phyloP scores from a whole-genome alignment of 805 yeast species.

The Pichia nanzhaoensis region DNA sequence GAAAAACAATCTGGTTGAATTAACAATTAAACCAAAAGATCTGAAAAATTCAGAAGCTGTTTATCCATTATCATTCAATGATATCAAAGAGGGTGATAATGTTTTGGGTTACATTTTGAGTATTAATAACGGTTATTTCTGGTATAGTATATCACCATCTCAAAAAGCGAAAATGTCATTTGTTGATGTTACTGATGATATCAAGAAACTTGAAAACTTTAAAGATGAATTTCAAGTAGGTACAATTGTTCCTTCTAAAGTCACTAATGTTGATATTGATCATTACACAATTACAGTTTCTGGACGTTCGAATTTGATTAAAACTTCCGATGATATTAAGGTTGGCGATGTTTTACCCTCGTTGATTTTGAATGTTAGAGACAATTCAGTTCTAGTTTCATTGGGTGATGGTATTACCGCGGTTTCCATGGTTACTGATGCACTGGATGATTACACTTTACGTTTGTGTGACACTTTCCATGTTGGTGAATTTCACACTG shows the following conservation, averaged over 20 bases:
- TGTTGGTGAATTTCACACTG: slow-evolving; percentile 49
- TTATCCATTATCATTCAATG: slow-evolving; percentile 27
- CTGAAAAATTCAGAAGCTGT: slow-evolving; percentile 36
- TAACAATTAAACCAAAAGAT: slow-evolving; percentile 31
- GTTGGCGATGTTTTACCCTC: slow-evolving; percentile 56
- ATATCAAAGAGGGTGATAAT: slow-evolving; percentile 43
- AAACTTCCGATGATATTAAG: slow-evolving; percentile 41
- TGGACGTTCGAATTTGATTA: slow-evolving; percentile 39
- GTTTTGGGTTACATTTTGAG: slow-evolving; percentile 62
- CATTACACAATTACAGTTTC: slow-evolving; percentile 34
- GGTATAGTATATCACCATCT: slow-evolving; percentile 65
- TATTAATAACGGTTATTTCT: slow-evolving; percentile 49
- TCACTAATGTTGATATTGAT: slow-evolving; percentile 46
- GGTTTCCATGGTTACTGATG: slow-evolving; percentile 68
- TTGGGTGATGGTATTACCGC: slow-evolving; percentile 59
- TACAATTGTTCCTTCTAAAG: slow-evolving; percentile 53
- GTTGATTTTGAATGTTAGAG: slow-evolving; percentile 51
- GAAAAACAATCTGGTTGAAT: slow-evolving; percentile 54
- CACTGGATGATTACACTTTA: slow-evolving; percentile 58
- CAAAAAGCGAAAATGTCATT: slow-evolving; percentile 60
- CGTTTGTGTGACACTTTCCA: slow-evolving; percentile 44
- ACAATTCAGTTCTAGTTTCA: slow-evolving; percentile 58
- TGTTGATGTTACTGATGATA: slow-evolving; percentile 55
- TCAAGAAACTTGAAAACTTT: slow-evolving; percentile 40
- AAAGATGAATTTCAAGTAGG: slow-evolving; percentile 66